Evolutionary conservation across 1,139 yeast species (phyloP).

Genomic region (Candida smagusa): DNA sequence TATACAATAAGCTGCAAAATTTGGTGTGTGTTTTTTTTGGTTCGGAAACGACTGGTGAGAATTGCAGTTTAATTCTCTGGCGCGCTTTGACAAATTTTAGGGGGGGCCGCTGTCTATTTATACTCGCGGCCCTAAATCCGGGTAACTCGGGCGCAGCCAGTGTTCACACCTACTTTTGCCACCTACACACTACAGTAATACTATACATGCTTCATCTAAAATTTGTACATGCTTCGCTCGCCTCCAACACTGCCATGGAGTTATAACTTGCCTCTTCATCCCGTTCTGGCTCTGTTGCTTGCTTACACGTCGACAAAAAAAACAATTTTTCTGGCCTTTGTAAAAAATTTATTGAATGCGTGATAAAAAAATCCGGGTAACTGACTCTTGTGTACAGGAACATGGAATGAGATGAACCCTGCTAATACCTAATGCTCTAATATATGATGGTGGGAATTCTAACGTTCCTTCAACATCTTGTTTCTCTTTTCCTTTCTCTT

Average conservation of each 20-base stretch:
- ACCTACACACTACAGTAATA: no score
- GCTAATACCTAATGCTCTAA: no score
- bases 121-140: slow-evolving; percentile 24
- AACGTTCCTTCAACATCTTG: slow-evolving; percentile 70
- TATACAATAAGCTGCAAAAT: slow-evolving; percentile 3
- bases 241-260: no score
- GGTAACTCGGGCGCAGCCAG: slow-evolving; percentile 6
- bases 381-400: neutral
- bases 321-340: no score
- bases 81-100: slow-evolving; percentile 5
- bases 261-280: no score
- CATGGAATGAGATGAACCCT: slow-evolving; percentile 1
- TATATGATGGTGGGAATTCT: slow-evolving; percentile 7
- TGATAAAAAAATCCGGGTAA: neutral
- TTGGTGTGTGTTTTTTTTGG: slow-evolving; percentile 2
- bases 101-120: slow-evolving; percentile 21
- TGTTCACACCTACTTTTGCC: no score
- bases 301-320: no score
- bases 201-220: no score
- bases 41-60: slow-evolving; percentile 5
- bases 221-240: no score
- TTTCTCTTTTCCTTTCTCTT: slow-evolving; percentile 81
- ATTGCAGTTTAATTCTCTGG: neutral
- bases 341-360: no score
- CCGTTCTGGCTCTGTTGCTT: no score